Evolutionary conservation across 768 basidiomycete genomes (phyloP).

Genomic region (Boletus reticulatus): DNA sequence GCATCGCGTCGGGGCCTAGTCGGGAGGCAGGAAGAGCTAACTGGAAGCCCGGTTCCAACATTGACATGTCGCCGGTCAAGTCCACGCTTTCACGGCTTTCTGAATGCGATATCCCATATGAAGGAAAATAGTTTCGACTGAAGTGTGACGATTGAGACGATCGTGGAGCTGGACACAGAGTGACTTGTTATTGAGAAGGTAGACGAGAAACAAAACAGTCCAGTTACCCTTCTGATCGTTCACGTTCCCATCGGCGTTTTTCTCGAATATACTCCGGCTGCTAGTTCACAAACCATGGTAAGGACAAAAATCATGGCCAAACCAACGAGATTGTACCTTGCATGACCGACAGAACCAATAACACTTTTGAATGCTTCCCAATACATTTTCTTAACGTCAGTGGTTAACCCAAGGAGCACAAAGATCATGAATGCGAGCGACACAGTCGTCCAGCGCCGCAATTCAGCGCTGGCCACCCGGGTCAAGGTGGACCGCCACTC

Average conservation of each 20-base stretch:
- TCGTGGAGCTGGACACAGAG: background rate
- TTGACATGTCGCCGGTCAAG: background rate
- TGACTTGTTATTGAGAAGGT: background rate
- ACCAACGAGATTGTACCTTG: background rate
- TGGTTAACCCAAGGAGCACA: conserved; percentile 14
- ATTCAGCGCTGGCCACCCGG: background rate
- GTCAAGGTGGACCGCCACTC: conserved; percentile 7
- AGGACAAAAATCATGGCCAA: background rate
- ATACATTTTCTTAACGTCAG: conserved; percentile 16
- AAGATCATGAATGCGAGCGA: conserved; percentile 15
- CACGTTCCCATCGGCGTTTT: background rate
- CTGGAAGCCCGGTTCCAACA: background rate
- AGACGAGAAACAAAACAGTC: background rate
- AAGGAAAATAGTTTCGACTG: background rate
- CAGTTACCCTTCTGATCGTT: background rate
- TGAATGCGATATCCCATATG: background rate
- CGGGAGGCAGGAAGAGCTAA: background rate
- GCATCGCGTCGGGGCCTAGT: background rate
- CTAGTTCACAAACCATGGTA: background rate
- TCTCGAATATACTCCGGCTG: background rate
- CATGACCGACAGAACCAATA: background rate
- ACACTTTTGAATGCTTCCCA: background rate
- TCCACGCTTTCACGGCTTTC: background rate
- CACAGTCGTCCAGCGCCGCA: conserved; percentile 19
- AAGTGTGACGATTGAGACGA: background rate